A percentile compares a stretch with the other conserved stretches of the same genome.
Evolutionary conservation across 306 rosid species (phyloP).

Genomic region (Geum urbanum): DNA sequence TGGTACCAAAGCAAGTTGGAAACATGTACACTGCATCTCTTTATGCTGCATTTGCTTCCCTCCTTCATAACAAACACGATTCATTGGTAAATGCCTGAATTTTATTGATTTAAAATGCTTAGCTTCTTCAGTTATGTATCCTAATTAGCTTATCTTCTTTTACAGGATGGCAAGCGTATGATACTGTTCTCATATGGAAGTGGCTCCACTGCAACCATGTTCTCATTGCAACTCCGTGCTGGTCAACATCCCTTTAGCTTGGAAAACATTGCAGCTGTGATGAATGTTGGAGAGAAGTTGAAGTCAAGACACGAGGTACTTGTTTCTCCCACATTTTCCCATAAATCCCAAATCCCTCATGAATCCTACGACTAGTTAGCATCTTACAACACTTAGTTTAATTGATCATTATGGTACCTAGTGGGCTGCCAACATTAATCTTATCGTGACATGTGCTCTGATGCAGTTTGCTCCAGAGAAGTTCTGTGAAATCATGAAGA

Average conservation of each 20-base stretch:
- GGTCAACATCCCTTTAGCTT: conserved; percentile 74
- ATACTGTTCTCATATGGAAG: conserved; percentile 91
- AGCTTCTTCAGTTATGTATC: background rate
- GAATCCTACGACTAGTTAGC: background rate
- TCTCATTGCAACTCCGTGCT: conserved; percentile 59
- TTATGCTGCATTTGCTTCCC: conserved; percentile 93
- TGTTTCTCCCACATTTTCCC: conserved; percentile 12
- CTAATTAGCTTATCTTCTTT: conserved; percentile 7
- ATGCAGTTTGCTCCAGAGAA: conserved; percentile 74
- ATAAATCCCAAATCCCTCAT: background rate
- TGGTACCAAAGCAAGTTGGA: conserved; percentile 92
- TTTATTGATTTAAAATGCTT: background rate
- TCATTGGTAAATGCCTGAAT: conserved; percentile 54
- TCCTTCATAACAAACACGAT: conserved; percentile 68
- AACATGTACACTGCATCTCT: conserved; percentile 99
- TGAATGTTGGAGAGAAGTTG: conserved; percentile 78
- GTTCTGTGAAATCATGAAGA: conserved; percentile 75
- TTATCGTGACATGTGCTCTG: conserved; percentile 21
- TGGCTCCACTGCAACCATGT: conserved; percentile 86
- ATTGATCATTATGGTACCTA: background rate
- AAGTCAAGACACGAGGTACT: conserved; percentile 91
- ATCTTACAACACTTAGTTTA: background rate
- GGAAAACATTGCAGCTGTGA: conserved; percentile 66
- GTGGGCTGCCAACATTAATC: background rate
- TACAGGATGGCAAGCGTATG: conserved; percentile 72